These are phyloP conservation scores for Juncus effusus DNA, from an alignment of 176 grass and related monocot genomes.

Conservation along the genomic window DNA sequence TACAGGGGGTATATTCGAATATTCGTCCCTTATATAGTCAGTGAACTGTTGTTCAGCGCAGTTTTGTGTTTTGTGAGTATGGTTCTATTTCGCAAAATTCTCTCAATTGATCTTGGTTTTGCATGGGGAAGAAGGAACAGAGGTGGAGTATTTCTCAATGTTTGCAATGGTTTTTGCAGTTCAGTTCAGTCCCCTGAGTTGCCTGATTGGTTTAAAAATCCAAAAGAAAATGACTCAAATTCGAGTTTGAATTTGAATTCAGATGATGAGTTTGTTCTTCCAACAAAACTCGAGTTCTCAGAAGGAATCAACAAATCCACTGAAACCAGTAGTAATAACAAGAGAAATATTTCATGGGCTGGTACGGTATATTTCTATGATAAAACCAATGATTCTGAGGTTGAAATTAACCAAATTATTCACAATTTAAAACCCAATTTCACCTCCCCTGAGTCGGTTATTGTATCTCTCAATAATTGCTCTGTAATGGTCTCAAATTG, in stretches of 20 bases:
- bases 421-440: constrained; percentile 40
- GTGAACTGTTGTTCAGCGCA: too few relatives aligned
- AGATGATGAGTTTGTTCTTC: constrained; percentile 62
- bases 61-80: constrained; percentile 23
- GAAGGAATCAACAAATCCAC: constrained; percentile 9
- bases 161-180: constrained; percentile 30
- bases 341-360: constrained; percentile 16
- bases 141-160: not conserved
- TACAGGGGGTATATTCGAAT: too few relatives aligned
- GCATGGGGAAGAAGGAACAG: not conserved
- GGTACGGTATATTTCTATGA: not conserved
- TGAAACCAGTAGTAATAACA: not conserved
- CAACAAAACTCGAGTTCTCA: constrained; percentile 16
- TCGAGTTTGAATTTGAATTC: constrained; percentile 19
- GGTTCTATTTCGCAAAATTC: constrained; percentile 24
- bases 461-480: constrained; percentile 54
- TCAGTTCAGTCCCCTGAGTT: constrained; percentile 30
- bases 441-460: constrained; percentile 52
- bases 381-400: constrained; percentile 32
- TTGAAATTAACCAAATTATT: constrained; percentile 47
- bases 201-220: constrained; percentile 74
- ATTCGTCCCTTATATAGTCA: too few relatives aligned
- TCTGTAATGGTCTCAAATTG: constrained; percentile 33
- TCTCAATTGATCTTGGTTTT: not conserved
- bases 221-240: constrained; percentile 20